phyloP scores from a whole-genome alignment of 2,329 filamentous ascomycete genomes.

The Sarocladiaceae sp. region DNA sequence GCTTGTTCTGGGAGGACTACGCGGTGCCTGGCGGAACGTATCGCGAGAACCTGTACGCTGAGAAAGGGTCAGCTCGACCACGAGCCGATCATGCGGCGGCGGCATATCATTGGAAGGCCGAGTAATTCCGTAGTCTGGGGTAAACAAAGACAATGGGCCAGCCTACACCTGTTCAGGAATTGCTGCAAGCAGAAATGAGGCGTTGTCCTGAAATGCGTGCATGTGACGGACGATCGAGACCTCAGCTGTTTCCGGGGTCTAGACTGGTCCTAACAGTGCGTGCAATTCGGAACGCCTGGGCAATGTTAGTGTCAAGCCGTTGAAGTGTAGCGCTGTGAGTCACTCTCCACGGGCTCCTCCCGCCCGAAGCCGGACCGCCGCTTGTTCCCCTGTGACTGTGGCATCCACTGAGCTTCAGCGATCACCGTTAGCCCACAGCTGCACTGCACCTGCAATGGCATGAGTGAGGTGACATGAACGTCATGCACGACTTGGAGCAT shows the following conservation, averaged over 20 bases:
- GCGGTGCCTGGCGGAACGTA: conserved; percentile 54
- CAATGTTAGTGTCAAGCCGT: background rate
- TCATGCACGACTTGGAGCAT: conserved; percentile 1
- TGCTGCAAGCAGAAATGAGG: too few species aligned
- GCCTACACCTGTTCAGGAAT: too few species aligned
- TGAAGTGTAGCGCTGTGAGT: background rate
- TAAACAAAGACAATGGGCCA: too few species aligned
- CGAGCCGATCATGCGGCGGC: conserved; percentile 48
- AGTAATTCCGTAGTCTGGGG: too few species aligned
- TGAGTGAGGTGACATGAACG: conserved; percentile 5
- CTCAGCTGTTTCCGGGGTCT: background rate
- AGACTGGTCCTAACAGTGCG: background rate
- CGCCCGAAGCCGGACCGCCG: background rate
- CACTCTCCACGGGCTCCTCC: background rate
- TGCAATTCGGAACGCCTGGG: background rate
- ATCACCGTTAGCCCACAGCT: background rate
- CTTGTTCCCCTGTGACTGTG: background rate
- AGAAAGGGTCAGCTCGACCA: conserved; percentile 44
- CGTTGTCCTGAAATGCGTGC: too few species aligned
- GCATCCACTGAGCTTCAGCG: background rate
- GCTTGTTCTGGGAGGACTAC: conserved; percentile 51
- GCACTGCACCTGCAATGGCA: background rate
- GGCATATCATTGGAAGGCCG: conserved; percentile 35
- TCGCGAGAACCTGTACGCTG: conserved; percentile 55
- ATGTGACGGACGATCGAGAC: too few species aligned